Base-by-base conservation (phyloP, 2,329 filamentous ascomycete species). In the Aspergillus intermedius region DNA sequence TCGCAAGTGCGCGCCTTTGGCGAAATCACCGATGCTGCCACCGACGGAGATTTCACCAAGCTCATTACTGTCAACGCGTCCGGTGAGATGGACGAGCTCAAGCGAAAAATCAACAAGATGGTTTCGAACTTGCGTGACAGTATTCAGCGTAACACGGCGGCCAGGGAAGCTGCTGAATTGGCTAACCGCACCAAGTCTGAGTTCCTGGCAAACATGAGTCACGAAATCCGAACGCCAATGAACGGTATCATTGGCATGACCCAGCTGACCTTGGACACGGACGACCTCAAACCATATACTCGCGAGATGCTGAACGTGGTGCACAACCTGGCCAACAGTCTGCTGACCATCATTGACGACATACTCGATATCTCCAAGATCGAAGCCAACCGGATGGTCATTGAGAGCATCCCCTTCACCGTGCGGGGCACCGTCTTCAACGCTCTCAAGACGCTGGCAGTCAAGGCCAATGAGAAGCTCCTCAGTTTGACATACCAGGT, bases 71-170 rank as follows among this genome's bases (percentile, higher is more conserved):
- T 98, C 15, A 91, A 96, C 68, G 93, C 93, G 17, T 96, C 91
- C 10, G 93, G 93, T 55, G 93, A 98, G 71, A 97, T 98, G 93
- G 93, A 97, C 70, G 91, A 97, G 69, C 78, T 98, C 60, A 98
- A 98, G 74, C 84, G 91, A 62, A 97, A 97, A 77, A 97, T 98
- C 79, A 98, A 97, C 68, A 88, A 94, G 74, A 98, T 98, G 93
- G 91, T 97, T 46, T 93, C 88, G 66, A 95, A 95, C 65, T 74
- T 98, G 54, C 79, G 91, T 58, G 93, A 97, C 71, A 94, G 88
- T 77, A 96, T 98, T 58, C 91, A 97, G 68, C 84, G 90, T 67
- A 98, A 97, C 67, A 96, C 91, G 3, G 88, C 91, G 57, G 93
- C 93, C 49, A 87, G 93, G 70, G 91, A 97, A 70, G 91, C 91